These are phyloP conservation scores for Willaertia magna DNA, from an alignment of 208 protist species.

Conservation along the genomic window DNA sequence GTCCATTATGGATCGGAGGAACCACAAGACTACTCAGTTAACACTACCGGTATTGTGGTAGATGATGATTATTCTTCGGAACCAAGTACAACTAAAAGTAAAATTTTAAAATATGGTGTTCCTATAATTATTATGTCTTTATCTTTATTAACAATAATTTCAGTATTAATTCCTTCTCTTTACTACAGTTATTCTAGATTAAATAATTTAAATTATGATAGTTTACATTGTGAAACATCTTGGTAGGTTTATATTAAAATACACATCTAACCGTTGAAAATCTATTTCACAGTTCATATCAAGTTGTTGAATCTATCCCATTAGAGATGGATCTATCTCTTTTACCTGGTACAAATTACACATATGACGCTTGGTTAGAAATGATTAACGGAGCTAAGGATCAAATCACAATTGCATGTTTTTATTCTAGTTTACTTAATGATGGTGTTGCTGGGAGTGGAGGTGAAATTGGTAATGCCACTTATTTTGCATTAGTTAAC, in stretches of 20 bases:
- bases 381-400: constrained; percentile 31
- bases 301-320: constrained; percentile 22
- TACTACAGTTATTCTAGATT: not conserved
- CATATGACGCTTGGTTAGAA: constrained; percentile 21
- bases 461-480: constrained; percentile 21
- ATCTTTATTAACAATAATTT: not conserved
- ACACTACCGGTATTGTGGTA: too few relatives aligned
- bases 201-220: not conserved
- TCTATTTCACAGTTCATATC: not conserved
- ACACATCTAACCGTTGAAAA: not conserved
- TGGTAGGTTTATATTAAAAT: not conserved
- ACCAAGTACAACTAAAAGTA: too few relatives aligned
- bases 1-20: too few relatives aligned
- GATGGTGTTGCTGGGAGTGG: constrained; percentile 7
- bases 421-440: constrained; percentile 41
- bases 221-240: not conserved
- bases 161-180: not conserved
- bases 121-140: not conserved
- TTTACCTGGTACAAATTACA: constrained; percentile 2
- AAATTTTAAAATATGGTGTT: too few relatives aligned
- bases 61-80: too few relatives aligned
- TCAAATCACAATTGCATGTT: constrained; percentile 36
- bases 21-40: too few relatives aligned
- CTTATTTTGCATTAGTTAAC: constrained; percentile 27
- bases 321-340: not conserved